Conservation (phyloP, 495 filamentous ascomycete genomes). For the Neurospora hispaniola region DNA sequence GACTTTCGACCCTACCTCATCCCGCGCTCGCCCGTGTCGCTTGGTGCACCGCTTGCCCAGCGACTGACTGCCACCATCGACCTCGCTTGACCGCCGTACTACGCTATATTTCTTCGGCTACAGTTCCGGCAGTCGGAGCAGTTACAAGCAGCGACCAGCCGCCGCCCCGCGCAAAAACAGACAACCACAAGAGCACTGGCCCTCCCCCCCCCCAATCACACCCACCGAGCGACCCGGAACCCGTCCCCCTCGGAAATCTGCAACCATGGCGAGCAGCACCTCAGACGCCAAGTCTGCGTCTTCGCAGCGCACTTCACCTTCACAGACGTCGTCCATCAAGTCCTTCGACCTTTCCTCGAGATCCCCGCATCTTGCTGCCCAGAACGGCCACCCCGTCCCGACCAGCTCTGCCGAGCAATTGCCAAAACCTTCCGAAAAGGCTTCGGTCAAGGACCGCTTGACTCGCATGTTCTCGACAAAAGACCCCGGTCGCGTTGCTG, state of each 20-base stretch:
- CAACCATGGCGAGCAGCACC: conserved; percentile 15
- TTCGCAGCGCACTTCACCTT: conserved; percentile 24
- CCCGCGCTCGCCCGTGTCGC: background rate
- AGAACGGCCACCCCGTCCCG: conserved; percentile 24
- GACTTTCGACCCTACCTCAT: background rate
- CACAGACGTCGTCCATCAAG: conserved; percentile 36
- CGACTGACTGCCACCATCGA: background rate
- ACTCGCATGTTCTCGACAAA: conserved; percentile 43
- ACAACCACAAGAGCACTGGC: background rate
- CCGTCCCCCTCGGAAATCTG: background rate
- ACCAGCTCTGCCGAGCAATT: conserved; percentile 14
- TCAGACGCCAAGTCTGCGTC: conserved; percentile 23
- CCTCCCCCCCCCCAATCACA: conserved; percentile 6
- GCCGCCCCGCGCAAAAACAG: background rate
- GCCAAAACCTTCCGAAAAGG: conserved; percentile 33
- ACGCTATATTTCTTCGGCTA: background rate
- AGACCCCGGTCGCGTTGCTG: conserved; percentile 17
- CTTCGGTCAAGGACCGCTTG: conserved; percentile 37
- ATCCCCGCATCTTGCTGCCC: conserved; percentile 30
- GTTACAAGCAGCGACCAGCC: background rate
- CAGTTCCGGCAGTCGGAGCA: background rate
- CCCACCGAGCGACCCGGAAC: background rate
- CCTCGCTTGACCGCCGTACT: background rate
- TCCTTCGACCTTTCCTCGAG: conserved; percentile 29
- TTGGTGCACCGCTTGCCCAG: background rate